A percentile compares a stretch with the other conserved stretches of the same genome.
These are phyloP conservation scores for Lippia alba DNA, from an alignment of 305 asterid genomes.

Conservation along the genomic window DNA sequence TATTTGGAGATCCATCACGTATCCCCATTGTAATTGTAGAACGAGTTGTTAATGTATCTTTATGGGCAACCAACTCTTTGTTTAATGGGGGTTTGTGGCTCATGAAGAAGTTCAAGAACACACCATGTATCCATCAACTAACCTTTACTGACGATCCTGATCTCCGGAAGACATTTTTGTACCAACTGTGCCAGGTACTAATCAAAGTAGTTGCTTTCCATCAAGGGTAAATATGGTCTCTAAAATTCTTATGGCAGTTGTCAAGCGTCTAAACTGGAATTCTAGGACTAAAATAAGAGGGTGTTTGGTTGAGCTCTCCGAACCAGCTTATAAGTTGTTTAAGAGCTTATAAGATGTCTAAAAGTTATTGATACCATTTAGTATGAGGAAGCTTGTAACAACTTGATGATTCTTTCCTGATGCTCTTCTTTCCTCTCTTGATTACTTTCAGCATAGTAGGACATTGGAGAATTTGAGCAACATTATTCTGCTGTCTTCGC, in stretches of 20 bases:
- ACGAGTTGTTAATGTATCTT: conserved; percentile 63
- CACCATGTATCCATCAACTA: conserved; percentile 84
- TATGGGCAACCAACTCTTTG: conserved; percentile 60
- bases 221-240: neutral
- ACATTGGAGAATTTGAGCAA: conserved; percentile 78
- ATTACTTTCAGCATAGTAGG: conserved; percentile 57
- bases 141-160: conserved; percentile 84
- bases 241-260: conserved; percentile 17
- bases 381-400: no score
- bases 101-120: conserved; percentile 81
- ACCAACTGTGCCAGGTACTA: conserved; percentile 74
- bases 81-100: conserved; percentile 81
- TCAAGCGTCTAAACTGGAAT: neutral
- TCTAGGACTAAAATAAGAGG: neutral
- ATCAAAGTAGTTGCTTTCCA: conserved; percentile 16
- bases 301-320: no score
- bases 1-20: conserved; percentile 78
- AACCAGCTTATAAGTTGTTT: no score
- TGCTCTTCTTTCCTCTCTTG: neutral
- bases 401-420: neutral
- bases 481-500: conserved; percentile 72
- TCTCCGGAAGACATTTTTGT: conserved; percentile 68
- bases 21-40: conserved; percentile 77
- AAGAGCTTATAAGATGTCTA: no score
- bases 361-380: no score